phyloP scores from a whole-genome alignment of 2,329 filamentous ascomycete species.

The Parastagonospora avenae region DNA sequence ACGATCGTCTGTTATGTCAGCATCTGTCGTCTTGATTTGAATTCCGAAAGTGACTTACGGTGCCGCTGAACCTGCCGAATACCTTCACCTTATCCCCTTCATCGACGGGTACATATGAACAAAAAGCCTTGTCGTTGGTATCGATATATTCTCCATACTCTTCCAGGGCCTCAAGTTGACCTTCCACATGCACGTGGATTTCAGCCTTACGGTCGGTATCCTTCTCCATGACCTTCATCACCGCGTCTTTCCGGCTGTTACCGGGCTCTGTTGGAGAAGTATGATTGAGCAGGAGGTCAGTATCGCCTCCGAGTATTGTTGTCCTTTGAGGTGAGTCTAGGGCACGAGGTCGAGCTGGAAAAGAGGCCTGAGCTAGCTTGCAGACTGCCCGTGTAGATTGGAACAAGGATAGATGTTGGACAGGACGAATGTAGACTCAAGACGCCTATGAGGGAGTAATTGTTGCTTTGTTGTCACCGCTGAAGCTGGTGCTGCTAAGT shows the following conservation, averaged over 20 bases:
- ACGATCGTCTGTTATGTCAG: slow-evolving; percentile 22
- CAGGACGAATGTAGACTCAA: too few species aligned
- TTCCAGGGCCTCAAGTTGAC: slow-evolving; percentile 24
- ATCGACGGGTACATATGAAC: slow-evolving; percentile 46
- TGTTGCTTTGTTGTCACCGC: too few species aligned
- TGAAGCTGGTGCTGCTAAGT: too few species aligned
- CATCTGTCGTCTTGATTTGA: neutral
- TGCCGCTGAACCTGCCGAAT: slow-evolving; percentile 39
- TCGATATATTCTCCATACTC: slow-evolving; percentile 44
- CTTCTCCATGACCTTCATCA: slow-evolving; percentile 47
- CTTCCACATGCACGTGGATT: slow-evolving; percentile 30
- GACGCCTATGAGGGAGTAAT: too few species aligned
- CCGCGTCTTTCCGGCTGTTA: slow-evolving; percentile 8
- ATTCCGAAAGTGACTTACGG: slow-evolving; percentile 16
- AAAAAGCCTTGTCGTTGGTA: slow-evolving; percentile 28
- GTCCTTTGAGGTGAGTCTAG: too few species aligned
- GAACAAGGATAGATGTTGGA: too few species aligned
- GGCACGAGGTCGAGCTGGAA: too few species aligned
- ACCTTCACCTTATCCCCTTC: slow-evolving; percentile 39
- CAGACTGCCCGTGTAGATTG: too few species aligned
- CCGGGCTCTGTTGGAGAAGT: neutral
- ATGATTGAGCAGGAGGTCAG: too few species aligned
- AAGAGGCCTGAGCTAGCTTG: too few species aligned
- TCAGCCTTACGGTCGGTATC: slow-evolving; percentile 41
- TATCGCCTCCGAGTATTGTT: too few species aligned